Percentiles rank a stretch among this genome's conserved stretches.
Conservation (phyloP, 2,329 filamentous ascomycete genomes). For the Microcyclosporella mali region DNA sequence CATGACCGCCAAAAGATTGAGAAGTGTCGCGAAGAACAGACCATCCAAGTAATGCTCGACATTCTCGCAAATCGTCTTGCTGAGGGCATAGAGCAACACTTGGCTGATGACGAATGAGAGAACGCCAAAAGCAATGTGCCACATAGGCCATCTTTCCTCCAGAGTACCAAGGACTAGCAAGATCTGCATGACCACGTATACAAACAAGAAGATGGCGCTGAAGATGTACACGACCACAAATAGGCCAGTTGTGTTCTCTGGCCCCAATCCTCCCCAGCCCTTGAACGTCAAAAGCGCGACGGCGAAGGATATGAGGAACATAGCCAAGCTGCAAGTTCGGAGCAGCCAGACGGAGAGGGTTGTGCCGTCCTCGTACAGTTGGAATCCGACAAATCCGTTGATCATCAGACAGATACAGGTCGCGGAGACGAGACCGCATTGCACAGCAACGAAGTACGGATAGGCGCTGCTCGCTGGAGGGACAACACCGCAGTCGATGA, state of each 20-base stretch:
- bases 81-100: conserved; percentile 86
- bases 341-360: conserved; percentile 90
- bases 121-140: conserved; percentile 82
- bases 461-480: conserved; percentile 74
- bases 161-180: conserved; percentile 83
- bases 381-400: conserved; percentile 97
- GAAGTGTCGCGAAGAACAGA: conserved; percentile 86
- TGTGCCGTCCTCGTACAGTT: conserved; percentile 95
- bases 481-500: conserved; percentile 87
- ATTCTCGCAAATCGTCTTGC: conserved; percentile 72
- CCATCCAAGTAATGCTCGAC: conserved; percentile 92
- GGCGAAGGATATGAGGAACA: conserved; percentile 81
- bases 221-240: conserved; percentile 90
- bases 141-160: conserved; percentile 90
- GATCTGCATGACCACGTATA: conserved; percentile 84
- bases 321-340: conserved; percentile 66
- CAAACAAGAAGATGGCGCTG: conserved; percentile 76
- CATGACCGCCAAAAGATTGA: conserved; percentile 93
- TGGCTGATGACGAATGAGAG: conserved; percentile 91
- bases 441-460: conserved; percentile 84
- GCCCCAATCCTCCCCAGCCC: conserved; percentile 76
- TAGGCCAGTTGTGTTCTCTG: conserved; percentile 78
- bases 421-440: conserved; percentile 78
- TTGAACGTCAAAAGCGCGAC: conserved; percentile 91
- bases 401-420: conserved; percentile 84